phyloP scores from a whole-genome alignment of 306 rosid genomes.

The Senna siamea region DNA sequence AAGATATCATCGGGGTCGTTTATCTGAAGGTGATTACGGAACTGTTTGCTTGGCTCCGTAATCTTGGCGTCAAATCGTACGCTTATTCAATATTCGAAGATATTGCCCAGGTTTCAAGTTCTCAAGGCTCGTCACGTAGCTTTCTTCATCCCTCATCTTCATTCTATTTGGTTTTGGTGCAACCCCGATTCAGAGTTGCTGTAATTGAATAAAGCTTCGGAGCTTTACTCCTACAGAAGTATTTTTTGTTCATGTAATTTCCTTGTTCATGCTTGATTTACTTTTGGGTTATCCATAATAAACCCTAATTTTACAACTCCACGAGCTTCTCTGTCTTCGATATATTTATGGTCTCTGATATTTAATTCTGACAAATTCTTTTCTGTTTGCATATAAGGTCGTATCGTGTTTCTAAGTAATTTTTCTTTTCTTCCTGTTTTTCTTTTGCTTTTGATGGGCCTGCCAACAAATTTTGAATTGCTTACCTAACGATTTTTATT shows the following conservation, averaged over 20 bases:
- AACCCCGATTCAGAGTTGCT: slow-evolving; percentile 15
- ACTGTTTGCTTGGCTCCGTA: not conserved
- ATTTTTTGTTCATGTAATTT: slow-evolving; percentile 3
- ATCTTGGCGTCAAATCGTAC: slow-evolving; percentile 4
- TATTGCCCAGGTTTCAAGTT: not conserved
- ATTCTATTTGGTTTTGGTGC: not conserved
- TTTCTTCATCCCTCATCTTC: not conserved
- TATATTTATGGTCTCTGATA: not conserved
- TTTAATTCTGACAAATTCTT: slow-evolving; percentile 1
- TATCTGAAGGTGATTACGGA: not conserved
- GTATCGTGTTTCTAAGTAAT: not conserved
- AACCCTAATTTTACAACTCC: slow-evolving; percentile 43
- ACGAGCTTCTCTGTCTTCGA: not conserved
- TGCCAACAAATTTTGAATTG: not conserved
- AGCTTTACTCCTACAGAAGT: not conserved
- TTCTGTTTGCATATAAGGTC: slow-evolving; percentile 13
- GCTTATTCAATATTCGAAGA: not conserved
- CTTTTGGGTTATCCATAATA: not conserved
- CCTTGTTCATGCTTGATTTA: not conserved
- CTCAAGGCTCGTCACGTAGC: not conserved
- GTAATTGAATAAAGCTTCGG: slow-evolving; percentile 7
- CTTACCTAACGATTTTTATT: not conserved
- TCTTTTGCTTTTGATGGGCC: not conserved
- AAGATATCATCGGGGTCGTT: slow-evolving; percentile 32
- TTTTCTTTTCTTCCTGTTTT: not conserved